Base-by-base conservation (phyloP, 371 early-diverging fungal genomes). In the Haplosporangium sp. region DNA sequence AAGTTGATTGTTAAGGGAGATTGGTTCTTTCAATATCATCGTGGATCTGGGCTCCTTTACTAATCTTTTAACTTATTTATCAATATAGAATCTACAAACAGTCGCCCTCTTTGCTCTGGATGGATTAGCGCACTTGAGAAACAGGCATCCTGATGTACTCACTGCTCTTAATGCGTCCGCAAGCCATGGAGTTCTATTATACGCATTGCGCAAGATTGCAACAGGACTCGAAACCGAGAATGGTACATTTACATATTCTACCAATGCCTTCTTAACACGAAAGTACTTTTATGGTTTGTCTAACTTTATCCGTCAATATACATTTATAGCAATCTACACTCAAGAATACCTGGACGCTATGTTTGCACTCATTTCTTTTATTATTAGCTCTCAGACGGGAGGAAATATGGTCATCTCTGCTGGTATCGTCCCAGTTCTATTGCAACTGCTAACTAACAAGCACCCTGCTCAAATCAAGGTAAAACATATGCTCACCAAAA, bases 341-440 rank as follows among this genome's bases (percentile, higher is more conserved):
- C 91, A 89, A 69, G 93, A 94, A 40, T 96, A 93, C 76, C 79
- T 93, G 70, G 97, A 98, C 65, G 92, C 96, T 2, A 69, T 97
- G n/a, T 93, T 93, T 72, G 85, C 88, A 1, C 90, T 97, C 59
- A 77, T 97, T 15, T 84, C 92, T 0, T 93, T 90, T 60, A 84
- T 98, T 53, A 86, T 94, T 40, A 88, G 91, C 65, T 93, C 92
- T 15, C 94, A 92, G 74, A 87, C 91, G 2, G 96, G 98, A 57
- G 96, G 95, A 11, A 93, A 91, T 71, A 95, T 96, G 93, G 85
- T 98, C 15, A 93, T 96, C 67, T 90, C 95, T 34, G 96, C 97
- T 9, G 99, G 98, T 10, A 87, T 96, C 20, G 91, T 98, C 47
- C 93, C 93, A 2, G 86, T 91, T 1, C 85, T 98, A 44, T 84